Conservation (phyloP, 106 monocot species). For the Acorus calamus region DNA sequence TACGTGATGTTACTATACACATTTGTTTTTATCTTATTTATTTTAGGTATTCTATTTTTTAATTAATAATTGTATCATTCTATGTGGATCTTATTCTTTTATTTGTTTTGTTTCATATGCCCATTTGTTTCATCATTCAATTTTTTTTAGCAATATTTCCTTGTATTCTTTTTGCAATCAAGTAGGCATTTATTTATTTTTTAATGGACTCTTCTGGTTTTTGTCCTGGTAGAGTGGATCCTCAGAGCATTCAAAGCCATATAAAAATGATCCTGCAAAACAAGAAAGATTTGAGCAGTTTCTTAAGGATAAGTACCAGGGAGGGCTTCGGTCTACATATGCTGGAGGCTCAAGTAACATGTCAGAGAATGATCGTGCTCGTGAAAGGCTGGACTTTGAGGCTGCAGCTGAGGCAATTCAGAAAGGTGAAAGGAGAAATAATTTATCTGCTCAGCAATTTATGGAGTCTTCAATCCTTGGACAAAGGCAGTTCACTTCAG, state of each 20-base stretch:
- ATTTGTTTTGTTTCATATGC: too few species aligned
- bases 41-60: too few species aligned
- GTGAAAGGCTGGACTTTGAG: conserved; percentile 89
- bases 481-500: conserved; percentile 39
- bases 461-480: conserved; percentile 8
- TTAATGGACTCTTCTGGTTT: too few species aligned
- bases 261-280: conserved; percentile 78
- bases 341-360: conserved; percentile 21
- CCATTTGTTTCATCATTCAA: background rate
- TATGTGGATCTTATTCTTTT: too few species aligned
- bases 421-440: conserved; percentile 29
- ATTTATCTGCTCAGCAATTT: conserved; percentile 11
- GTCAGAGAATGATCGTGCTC: conserved; percentile 75
- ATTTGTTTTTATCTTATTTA: too few species aligned
- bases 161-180: too few species aligned
- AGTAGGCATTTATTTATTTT: too few species aligned
- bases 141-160: conserved; percentile 4
- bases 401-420: conserved; percentile 63
- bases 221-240: conserved; percentile 13
- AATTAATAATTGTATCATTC: too few species aligned
- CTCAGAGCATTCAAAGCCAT: conserved; percentile 61
- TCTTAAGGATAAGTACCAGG: conserved; percentile 89
- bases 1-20: too few species aligned
- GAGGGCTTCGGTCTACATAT: conserved; percentile 59
- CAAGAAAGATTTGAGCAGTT: conserved; percentile 95